Evolutionary conservation across 2,329 filamentous ascomycete genomes (phyloP).

Genomic region (Phyllosticta ampelicida): DNA sequence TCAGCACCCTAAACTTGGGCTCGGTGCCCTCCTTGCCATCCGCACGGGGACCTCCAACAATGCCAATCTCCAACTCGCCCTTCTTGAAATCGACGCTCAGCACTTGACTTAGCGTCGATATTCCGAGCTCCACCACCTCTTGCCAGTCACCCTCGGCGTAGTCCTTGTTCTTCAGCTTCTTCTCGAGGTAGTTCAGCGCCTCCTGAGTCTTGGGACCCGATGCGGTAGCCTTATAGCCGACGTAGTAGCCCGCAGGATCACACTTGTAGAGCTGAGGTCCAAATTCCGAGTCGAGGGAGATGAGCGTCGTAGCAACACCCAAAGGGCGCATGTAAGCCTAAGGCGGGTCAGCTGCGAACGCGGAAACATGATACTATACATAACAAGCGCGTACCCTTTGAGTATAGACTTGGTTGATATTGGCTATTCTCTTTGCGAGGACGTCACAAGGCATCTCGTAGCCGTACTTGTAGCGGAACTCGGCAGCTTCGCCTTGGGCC

Average conservation of each 20-base stretch:
- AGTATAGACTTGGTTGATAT: constrained; percentile 99
- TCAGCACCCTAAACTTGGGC: constrained; percentile 73
- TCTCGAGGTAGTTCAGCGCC: constrained; percentile 95
- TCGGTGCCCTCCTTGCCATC: constrained; percentile 78
- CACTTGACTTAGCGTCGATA: constrained; percentile 88
- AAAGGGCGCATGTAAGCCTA: constrained; percentile 97
- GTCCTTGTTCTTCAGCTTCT: constrained; percentile 99
- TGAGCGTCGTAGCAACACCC: constrained; percentile 83
- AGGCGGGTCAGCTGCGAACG: constrained; percentile 1
- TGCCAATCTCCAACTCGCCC: constrained; percentile 93
- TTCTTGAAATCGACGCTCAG: constrained; percentile 99
- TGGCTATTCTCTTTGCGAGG: constrained; percentile 89
- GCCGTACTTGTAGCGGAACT: constrained; percentile 97
- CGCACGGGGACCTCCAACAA: constrained; percentile 76
- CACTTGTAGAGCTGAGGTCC: constrained; percentile 97
- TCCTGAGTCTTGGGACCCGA: constrained; percentile 98
- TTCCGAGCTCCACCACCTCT: constrained; percentile 94
- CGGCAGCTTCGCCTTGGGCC: constrained; percentile 88
- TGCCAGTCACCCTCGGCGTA: constrained; percentile 86
- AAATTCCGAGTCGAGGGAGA: constrained; percentile 66
- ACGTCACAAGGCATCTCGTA: constrained; percentile 99
- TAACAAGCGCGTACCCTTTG: constrained; percentile 56
- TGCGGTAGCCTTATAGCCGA: constrained; percentile 95
- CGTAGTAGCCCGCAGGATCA: constrained; percentile 95
- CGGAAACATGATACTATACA: neutral